phyloP scores from a whole-genome alignment of 805 yeast species.

The Myxozyma monticola region DNA sequence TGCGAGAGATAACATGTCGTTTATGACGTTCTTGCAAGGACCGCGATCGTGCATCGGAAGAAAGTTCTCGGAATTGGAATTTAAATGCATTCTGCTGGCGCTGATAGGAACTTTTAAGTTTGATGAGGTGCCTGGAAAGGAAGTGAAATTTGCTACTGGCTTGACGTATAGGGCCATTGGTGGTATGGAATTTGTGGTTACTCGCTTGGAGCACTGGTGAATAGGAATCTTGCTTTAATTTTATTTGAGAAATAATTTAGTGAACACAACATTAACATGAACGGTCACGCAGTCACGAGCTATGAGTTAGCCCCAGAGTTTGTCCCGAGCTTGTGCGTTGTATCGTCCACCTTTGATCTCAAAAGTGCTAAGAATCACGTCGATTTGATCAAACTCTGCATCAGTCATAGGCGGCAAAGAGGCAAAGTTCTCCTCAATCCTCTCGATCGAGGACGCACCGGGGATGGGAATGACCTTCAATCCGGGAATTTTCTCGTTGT shows the following conservation, averaged over 20 bases:
- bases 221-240: no score
- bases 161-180: no score
- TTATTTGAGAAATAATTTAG: no score
- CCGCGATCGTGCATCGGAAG: conserved; percentile 28
- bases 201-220: no score
- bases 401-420: conserved; percentile 47
- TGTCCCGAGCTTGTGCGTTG: conserved; percentile 35
- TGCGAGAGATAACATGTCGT: conserved; percentile 15
- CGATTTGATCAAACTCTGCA: conserved; percentile 57
- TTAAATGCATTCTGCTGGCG: conserved; percentile 15
- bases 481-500: conserved; percentile 39
- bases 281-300: no score
- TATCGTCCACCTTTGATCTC: conserved; percentile 61
- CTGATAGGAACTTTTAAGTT: conserved; percentile 15
- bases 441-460: conserved; percentile 59
- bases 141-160: no score
- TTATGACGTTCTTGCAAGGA: conserved; percentile 24
- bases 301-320: conserved; percentile 18
- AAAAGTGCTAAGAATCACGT: conserved; percentile 46
- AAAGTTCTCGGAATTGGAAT: conserved; percentile 23
- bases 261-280: no score
- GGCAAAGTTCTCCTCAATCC: conserved; percentile 61
- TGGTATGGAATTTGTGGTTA: no score
- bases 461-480: conserved; percentile 77
- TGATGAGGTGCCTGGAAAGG: no score